Evolutionary conservation across 2,329 filamentous ascomycete genomes (phyloP).

Genomic region (Colletotrichum lupini): DNA sequence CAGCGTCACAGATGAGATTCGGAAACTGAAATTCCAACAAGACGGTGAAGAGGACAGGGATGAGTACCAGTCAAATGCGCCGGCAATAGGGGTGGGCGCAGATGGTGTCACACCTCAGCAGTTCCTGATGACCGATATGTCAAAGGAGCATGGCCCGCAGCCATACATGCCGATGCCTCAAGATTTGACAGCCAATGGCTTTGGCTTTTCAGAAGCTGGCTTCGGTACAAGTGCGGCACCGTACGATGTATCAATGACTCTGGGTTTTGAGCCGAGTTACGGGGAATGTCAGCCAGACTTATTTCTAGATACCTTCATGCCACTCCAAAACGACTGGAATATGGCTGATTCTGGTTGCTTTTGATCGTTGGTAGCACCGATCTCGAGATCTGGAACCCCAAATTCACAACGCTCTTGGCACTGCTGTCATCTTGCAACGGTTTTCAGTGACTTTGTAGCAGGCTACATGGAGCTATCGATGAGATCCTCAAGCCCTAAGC

Average conservation of each 20-base stretch:
- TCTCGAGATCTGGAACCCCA: too few relatives aligned
- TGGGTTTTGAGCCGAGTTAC: constrained; percentile 26
- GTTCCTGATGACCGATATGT: not conserved
- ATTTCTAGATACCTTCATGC: constrained; percentile 26
- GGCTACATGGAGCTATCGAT: too few relatives aligned
- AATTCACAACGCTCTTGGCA: not conserved
- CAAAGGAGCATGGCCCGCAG: not conserved
- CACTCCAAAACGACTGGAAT: constrained; percentile 17
- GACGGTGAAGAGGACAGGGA: constrained; percentile 12
- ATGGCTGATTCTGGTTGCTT: constrained; percentile 12
- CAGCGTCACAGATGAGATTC: constrained; percentile 32
- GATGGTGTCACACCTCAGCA: not conserved
- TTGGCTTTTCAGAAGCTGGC: constrained; percentile 1
- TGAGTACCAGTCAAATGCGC: not conserved
- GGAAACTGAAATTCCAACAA: constrained; percentile 26
- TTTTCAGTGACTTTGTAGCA: too few relatives aligned
- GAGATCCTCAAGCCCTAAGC: too few relatives aligned
- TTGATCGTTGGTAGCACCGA: not conserved
- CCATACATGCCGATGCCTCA: not conserved
- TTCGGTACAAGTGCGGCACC: not conserved
- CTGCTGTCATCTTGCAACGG: too few relatives aligned
- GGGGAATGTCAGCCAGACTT: constrained; percentile 23
- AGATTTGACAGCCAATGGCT: not conserved
- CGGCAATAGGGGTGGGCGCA: not conserved
- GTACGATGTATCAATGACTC: constrained; percentile 18